Evolutionary conservation across 164 flowering plant genomes (phyloP), one percentile per base, ranked within the genome.

Genomic region (Saururus chinensis): DNA sequence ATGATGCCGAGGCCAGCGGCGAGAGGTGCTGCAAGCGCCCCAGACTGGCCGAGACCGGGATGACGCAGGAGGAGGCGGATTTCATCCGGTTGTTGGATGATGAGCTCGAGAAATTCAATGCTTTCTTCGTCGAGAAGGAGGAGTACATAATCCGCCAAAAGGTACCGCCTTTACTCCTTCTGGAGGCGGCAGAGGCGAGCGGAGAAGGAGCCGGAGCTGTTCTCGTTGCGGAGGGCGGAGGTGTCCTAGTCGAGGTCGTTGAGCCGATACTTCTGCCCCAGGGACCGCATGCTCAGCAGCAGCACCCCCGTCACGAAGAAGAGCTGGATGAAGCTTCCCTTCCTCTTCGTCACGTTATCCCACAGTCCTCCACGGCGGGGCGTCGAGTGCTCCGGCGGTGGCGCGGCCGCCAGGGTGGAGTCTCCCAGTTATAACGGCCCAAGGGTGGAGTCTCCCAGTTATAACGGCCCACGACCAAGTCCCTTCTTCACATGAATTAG

Each of bases 81-180:
- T 92, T 92, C 60, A 68, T 84, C 9, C 60, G 71, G 61, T 66
- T 87, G 63, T 66, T 92, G 71, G 96, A 87, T 63, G 82, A 73
- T 19, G 98, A 93, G 76, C 74, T 93, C 48, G 96, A 92, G 69
- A 92, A 89, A 68, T 85, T 92, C 68, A 92, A 92, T 64, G 14
- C 72, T 11, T 90, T 93, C 70, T 93, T 93, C 62, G 81, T 84
- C 19, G 98, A 93, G 67, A 79, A 90, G 63, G 97, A 89, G 73
- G 97, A 88, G 37, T 90, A 84, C 57, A 83, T 93, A 68, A 93
- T 93, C 77, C 76, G 79, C 70, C 77, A 84, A 53, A 93, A 90
- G 96, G 96, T 90, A 66, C 10, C 12, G 16, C 17, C 26, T 53
- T 49, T 14, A 9, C n/a, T 1, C 56, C n/a, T n/a, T n/a, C n/a